phyloP scores from a whole-genome alignment of 129 eudicot species.

The Lonicera japonica region DNA sequence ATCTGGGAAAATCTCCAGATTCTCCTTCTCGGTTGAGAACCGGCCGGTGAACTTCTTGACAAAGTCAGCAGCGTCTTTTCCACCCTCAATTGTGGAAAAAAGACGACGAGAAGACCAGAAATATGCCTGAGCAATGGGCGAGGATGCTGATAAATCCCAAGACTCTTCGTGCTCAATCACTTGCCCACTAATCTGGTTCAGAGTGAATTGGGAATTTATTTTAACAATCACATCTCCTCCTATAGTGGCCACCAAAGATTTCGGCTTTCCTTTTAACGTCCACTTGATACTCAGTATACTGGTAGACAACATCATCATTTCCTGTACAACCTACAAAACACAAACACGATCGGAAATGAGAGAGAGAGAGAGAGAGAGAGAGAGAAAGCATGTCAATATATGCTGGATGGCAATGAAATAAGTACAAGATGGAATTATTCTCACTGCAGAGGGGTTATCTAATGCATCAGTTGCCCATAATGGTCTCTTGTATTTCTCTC shows the following conservation, averaged over 20 bases:
- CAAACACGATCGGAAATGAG: too few relatives aligned
- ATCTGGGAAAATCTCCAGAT: slow-evolving; percentile 70
- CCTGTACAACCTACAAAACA: slow-evolving; percentile 58
- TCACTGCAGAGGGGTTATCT: slow-evolving; percentile 66
- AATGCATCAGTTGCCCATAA: slow-evolving; percentile 78
- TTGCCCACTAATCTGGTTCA: slow-evolving; percentile 96
- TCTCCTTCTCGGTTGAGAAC: slow-evolving; percentile 51
- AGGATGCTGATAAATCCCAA: slow-evolving; percentile 87
- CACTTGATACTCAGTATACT: slow-evolving; percentile 75
- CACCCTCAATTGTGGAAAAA: slow-evolving; percentile 57
- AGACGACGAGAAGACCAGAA: slow-evolving; percentile 91
- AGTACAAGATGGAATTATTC: slow-evolving; percentile 15
- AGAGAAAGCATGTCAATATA: too few relatives aligned
- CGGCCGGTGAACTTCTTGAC: slow-evolving; percentile 45
- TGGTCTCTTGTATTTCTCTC: slow-evolving; percentile 91
- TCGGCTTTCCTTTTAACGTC: slow-evolving; percentile 90
- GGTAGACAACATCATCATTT: slow-evolving; percentile 81
- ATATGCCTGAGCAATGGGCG: slow-evolving; percentile 68
- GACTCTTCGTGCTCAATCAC: slow-evolving; percentile 85
- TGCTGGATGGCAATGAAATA: too few relatives aligned
- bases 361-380: too few relatives aligned
- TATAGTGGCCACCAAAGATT: slow-evolving; percentile 44
- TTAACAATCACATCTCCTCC: slow-evolving; percentile 79
- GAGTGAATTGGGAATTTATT: slow-evolving; percentile 61
- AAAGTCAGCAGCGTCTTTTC: slow-evolving; percentile 62